Base-by-base conservation (phyloP, 2,329 filamentous ascomycete species). In the Colletotrichum tropicicola region DNA sequence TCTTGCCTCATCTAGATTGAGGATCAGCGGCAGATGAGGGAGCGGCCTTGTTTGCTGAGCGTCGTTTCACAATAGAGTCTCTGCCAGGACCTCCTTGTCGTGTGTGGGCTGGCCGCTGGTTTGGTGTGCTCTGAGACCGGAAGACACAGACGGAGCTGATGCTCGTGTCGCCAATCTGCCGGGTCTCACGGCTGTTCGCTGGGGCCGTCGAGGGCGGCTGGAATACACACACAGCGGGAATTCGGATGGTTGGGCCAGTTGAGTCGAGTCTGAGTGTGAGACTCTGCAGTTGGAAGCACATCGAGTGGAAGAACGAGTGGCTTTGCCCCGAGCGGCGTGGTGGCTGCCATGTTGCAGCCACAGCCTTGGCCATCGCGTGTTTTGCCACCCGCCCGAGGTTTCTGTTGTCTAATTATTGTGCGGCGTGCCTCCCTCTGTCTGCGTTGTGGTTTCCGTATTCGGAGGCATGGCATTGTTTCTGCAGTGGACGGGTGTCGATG, bases 1-100 rank as follows among this genome's bases (percentile, higher is more conserved):
- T 55, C 43, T 32, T 65, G 61, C 61, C 17, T 60, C 61, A 61
- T 61, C 61, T 65, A 65, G 57, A 65, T 65, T 61, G 61, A 51
- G 49, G 61, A 65, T 65, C 61, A 48, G 60, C 61, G 45, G 55
- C 25, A 54, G 43, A 65, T 32, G 32, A 59, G 30, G 44, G 44
- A 23, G 35, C 35, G 49, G 49, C 41, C 57, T 35, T 54, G 48
- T 21, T 17, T 23, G 37, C 17, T 35, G 57, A 51, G 23, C n/a
- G 27, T 12, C 43, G 61, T 65, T 65, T 61, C 61, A 65, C 57
- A 44, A 51, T 15, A 17, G 15, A 37, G 21, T 28, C 27, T 54
- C 39, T 28, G 17, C 43, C 35, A 37, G 41, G 41, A 30, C 13
- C 23, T 39, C 47, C 55, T 37, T 53, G 60, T 53, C 27, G 30